Base-by-base conservation (phyloP, 1,284 basidiomycete genomes). In the Coniophora puteana region DNA sequence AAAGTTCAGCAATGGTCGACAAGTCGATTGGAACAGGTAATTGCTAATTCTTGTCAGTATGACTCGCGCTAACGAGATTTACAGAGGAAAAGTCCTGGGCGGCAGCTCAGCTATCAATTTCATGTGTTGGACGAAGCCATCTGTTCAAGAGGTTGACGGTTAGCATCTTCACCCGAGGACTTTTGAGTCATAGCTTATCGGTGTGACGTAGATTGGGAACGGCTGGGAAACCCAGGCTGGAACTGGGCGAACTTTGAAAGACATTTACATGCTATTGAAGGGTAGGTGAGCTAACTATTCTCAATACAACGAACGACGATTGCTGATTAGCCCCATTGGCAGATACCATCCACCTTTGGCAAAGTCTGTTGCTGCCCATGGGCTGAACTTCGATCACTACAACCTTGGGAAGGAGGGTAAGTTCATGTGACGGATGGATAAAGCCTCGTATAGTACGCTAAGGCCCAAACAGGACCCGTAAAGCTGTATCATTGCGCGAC, bases 141-240 rank as follows among this genome's bases (percentile, higher is more conserved):
- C 48, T 20, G 30, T 28, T 10, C 23, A 16, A 8, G 46, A 50
- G 16, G 40, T 50, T 31, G 43, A 50, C 29, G 46, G 46, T 45
- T n/a, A 34, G 25, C 25, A 13, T 5, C 33, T 3, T 20, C 14
- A 3, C n/a, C 21, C 38, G 5, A 8, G 8, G 14, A 17, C 18
- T 20, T 27, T 2, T 8, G 12, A 5, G 23, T 10, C n/a, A 17
- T 29, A 10, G 13, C 23, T 31, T 6, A 14, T 23, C 12, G 20
- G 7, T 12, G 13, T 20, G 18, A 7, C 8, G 17, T 24, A 48
- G 47, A 48, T 28, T 41, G 35, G 28, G 51, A 51, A 28, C 35
- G 30, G 18, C 47, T 52, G 13, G 52, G 51, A n/a, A 54, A 54
- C 26, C 44, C 44, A 8, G 51, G 52, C 5, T 54, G 52, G 52